Conservation (phyloP, 192 early-diverging fungal genomes). For the Gaertneriomyces semiglobifer region DNA sequence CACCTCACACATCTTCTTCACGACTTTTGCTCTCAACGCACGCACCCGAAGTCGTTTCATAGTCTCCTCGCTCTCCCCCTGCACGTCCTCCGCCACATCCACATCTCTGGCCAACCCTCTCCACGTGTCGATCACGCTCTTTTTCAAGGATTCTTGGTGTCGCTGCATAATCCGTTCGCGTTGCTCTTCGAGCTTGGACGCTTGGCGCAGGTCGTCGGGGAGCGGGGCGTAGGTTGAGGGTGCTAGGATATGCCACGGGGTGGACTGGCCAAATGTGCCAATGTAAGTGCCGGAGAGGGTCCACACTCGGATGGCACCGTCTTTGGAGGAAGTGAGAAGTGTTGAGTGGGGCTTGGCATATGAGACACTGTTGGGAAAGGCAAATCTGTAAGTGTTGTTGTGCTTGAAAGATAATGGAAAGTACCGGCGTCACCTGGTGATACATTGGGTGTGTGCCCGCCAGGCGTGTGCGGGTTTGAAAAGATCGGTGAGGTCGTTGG, state of each 20-base stretch:
- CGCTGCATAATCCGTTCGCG: slow-evolving; percentile 35
- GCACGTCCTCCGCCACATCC: slow-evolving; percentile 1
- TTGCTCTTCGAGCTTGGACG: slow-evolving; percentile 35
- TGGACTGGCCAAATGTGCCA: slow-evolving; percentile 53
- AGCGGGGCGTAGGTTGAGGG: slow-evolving; percentile 40
- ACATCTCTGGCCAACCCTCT: slow-evolving; percentile 11
- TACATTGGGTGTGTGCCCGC: slow-evolving; percentile 48
- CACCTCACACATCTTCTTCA: slow-evolving; percentile 38
- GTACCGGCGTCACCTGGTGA: slow-evolving; percentile 32
- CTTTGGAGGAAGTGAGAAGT: slow-evolving; percentile 48
- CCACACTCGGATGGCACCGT: slow-evolving; percentile 50
- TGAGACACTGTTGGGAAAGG: slow-evolving; percentile 27
- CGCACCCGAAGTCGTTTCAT: slow-evolving; percentile 36
- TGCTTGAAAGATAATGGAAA: not conserved
- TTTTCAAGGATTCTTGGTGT: slow-evolving; percentile 43
- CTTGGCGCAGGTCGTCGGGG: slow-evolving; percentile 42
- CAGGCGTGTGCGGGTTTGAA: slow-evolving; percentile 13
- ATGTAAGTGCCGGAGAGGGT: slow-evolving; percentile 44
- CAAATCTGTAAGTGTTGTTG: not conserved
- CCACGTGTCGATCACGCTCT: slow-evolving; percentile 46
- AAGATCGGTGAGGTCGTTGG: too few species aligned
- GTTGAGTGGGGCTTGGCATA: slow-evolving; percentile 44
- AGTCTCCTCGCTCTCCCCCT: slow-evolving; percentile 26
- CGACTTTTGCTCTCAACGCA: slow-evolving; percentile 34
- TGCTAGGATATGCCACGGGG: slow-evolving; percentile 47